Percentiles rank a stretch among this genome's conserved stretches.
phyloP scores from a whole-genome alignment of 148 eudicot species.

The Hydrangea macrophylla region DNA sequence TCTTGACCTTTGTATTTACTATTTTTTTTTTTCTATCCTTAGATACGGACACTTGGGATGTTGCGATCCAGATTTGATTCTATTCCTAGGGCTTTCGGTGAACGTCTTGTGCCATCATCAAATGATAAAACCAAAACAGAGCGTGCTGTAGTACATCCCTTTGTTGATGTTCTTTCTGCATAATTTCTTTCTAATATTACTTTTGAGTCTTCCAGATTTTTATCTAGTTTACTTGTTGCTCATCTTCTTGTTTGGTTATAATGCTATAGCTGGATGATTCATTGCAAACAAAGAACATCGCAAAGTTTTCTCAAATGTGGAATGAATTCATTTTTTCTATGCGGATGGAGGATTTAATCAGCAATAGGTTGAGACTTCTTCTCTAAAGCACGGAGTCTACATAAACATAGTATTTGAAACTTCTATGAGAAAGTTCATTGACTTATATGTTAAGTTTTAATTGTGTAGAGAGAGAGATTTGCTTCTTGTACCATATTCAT shows the following conservation, averaged over 20 bases:
- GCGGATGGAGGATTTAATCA: constrained; percentile 88
- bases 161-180: not conserved
- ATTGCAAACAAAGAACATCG: constrained; percentile 60
- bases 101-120: constrained; percentile 70
- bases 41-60: constrained; percentile 99
- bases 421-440: not conserved
- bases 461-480: constrained; percentile 80
- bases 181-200: constrained; percentile 2
- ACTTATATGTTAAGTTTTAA: constrained; percentile 12
- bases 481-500: constrained; percentile 90
- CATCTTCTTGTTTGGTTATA: not conserved
- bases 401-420: not conserved
- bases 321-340: constrained; percentile 87
- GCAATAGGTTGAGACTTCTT: constrained; percentile 54
- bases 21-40: constrained; percentile 12
- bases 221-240: not conserved
- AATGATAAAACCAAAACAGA: constrained; percentile 40
- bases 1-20: constrained; percentile 6
- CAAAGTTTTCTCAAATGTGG: constrained; percentile 97
- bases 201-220: not conserved
- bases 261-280: constrained; percentile 40
- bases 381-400: constrained; percentile 2
- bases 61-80: constrained; percentile 92
- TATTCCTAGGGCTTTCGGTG: constrained; percentile 83
- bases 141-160: constrained; percentile 36